phyloP scores from a whole-genome alignment of 345 rosid genomes.

The Isatis tinctoria region DNA sequence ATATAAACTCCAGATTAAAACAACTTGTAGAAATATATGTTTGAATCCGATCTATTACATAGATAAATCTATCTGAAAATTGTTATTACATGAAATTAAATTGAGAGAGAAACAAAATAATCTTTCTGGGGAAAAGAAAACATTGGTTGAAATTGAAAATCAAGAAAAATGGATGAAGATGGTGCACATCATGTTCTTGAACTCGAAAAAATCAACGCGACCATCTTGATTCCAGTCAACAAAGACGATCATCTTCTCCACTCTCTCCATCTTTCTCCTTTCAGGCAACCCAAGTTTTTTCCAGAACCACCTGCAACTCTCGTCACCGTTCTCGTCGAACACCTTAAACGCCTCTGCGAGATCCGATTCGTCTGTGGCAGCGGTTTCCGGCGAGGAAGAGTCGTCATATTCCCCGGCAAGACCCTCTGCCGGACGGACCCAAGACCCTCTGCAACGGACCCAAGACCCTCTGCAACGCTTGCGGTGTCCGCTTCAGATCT shows the following conservation, averaged over 20 bases:
- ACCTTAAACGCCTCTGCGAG: constrained; percentile 91
- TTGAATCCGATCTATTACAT: constrained; percentile 8
- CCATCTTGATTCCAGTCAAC: constrained; percentile 81
- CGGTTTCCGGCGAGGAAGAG: neutral
- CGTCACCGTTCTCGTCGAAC: constrained; percentile 86
- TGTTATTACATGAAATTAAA: neutral
- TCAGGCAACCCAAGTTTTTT: constrained; percentile 69
- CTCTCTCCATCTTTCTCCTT: constrained; percentile 61
- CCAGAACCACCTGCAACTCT: constrained; percentile 77
- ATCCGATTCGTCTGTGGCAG: constrained; percentile 50
- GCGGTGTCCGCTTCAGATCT: constrained; percentile 86
- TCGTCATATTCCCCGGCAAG: neutral
- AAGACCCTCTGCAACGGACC: no score
- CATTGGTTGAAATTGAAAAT: neutral
- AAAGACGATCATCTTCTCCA: constrained; percentile 76
- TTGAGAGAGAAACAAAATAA: neutral
- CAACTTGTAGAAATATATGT: neutral
- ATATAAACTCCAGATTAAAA: neutral
- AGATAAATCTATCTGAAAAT: neutral
- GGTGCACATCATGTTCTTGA: constrained; percentile 85
- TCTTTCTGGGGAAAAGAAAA: neutral
- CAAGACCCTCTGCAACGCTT: constrained; percentile 92
- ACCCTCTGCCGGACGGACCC: no score
- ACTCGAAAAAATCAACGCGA: constrained; percentile 80
- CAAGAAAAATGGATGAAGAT: constrained; percentile 41